phyloP scores from a whole-genome alignment of 73 alveolate species.

The Diophrys sp. region DNA sequence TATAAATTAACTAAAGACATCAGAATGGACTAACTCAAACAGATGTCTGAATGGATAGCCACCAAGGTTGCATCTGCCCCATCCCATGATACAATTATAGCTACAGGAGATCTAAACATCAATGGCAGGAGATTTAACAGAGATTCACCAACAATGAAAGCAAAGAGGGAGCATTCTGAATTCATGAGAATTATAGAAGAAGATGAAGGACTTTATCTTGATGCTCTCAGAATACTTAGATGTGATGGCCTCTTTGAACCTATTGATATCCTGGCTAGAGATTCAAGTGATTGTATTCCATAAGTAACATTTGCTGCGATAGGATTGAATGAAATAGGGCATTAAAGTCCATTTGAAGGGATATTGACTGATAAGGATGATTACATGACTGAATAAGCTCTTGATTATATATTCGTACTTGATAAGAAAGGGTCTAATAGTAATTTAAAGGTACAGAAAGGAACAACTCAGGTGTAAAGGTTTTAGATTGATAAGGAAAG shows the following conservation, averaged over 20 bases:
- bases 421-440: constrained; percentile 15
- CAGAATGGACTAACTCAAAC: constrained; percentile 34
- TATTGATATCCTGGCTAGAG: neutral
- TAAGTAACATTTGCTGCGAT: constrained; percentile 7
- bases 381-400: constrained; percentile 16
- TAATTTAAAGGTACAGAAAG: constrained; percentile 15
- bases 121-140: constrained; percentile 45
- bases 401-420: constrained; percentile 47
- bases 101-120: constrained; percentile 61
- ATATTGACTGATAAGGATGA: constrained; percentile 39
- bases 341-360: constrained; percentile 22
- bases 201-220: constrained; percentile 22
- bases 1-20: constrained; percentile 19
- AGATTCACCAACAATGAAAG: constrained; percentile 13
- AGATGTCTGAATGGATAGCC: constrained; percentile 32
- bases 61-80: constrained; percentile 10
- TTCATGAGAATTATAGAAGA: constrained; percentile 14
- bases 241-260: constrained; percentile 27
- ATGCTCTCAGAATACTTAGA: constrained; percentile 14
- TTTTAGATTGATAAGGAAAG: constrained; percentile 21
- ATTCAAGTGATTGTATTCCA: neutral
- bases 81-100: constrained; percentile 14
- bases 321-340: neutral
- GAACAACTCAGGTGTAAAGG: constrained; percentile 20
- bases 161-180: constrained; percentile 12